Evolutionary conservation across 2,329 filamentous ascomycete genomes (phyloP).

Genomic region (Oidium heveae): DNA sequence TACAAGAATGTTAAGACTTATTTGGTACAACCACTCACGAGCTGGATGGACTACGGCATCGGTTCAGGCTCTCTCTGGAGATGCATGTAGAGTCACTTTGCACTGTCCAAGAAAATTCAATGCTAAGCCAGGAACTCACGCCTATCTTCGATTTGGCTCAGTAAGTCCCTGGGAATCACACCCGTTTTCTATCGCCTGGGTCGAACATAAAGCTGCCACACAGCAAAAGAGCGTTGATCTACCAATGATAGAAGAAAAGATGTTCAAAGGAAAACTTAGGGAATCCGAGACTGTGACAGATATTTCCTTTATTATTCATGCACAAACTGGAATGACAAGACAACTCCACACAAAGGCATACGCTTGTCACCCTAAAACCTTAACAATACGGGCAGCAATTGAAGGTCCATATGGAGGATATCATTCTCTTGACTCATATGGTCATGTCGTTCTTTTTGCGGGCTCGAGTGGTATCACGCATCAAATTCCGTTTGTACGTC

Average conservation of each 20-base stretch:
- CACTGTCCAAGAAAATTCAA: conserved; percentile 39
- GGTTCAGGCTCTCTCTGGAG: conserved; percentile 42
- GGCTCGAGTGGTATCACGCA: conserved; percentile 61
- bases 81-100: conserved; percentile 44
- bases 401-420: conserved; percentile 78
- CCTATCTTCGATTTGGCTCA: conserved; percentile 45
- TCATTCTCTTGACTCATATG: conserved; percentile 66
- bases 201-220: conserved; percentile 24
- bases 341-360: conserved; percentile 49
- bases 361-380: conserved; percentile 7
- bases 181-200: conserved; percentile 59
- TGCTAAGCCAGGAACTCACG: conserved; percentile 45
- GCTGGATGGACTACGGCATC: conserved; percentile 34
- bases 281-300: conserved; percentile 17
- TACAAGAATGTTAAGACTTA: conserved; percentile 33
- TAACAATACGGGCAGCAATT: conserved; percentile 30
- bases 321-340: conserved; percentile 70
- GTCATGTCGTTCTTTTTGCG: conserved; percentile 51
- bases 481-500: conserved; percentile 60
- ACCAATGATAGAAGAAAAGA: conserved; percentile 16
- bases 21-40: conserved; percentile 34
- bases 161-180: conserved; percentile 48
- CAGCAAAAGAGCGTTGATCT: conserved; percentile 3
- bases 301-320: conserved; percentile 65
- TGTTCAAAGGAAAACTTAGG: conserved; percentile 15